Conservation (phyloP, 495 filamentous ascomycete species). For the Lepraria neglecta region DNA sequence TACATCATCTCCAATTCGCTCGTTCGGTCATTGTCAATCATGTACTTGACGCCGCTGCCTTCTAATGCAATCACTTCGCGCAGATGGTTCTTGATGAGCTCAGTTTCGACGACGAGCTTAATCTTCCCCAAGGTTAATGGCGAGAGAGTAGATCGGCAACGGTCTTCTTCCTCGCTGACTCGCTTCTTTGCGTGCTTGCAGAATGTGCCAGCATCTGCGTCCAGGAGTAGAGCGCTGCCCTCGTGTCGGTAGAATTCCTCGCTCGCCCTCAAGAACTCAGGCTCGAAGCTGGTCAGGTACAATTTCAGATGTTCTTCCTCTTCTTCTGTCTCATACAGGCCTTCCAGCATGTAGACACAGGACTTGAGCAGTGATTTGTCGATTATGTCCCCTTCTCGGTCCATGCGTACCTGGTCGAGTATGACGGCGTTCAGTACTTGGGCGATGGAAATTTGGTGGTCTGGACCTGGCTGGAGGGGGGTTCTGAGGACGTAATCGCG, state of each 20-base stretch:
- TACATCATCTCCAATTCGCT: conserved; percentile 74
- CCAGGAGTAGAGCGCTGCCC: conserved; percentile 63
- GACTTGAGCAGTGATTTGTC: conserved; percentile 75
- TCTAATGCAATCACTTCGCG: conserved; percentile 78
- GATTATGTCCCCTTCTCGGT: conserved; percentile 83
- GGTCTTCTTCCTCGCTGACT: conserved; percentile 70
- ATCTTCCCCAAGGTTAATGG: conserved; percentile 66
- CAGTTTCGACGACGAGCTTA: conserved; percentile 65
- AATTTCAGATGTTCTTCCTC: conserved; percentile 64
- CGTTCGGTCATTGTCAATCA: conserved; percentile 84
- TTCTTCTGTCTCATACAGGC: conserved; percentile 71
- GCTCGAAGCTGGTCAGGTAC: conserved; percentile 79
- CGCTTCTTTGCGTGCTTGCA: conserved; percentile 69
- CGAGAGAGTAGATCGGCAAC: conserved; percentile 73
- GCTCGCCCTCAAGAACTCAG: conserved; percentile 64
- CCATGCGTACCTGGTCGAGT: conserved; percentile 86
- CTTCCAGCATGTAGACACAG: conserved; percentile 85
- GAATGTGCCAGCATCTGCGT: conserved; percentile 75
- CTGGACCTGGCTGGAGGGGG: conserved; percentile 34
- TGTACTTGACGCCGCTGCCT: conserved; percentile 71
- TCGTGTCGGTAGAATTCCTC: conserved; percentile 68
- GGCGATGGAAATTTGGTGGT: conserved; percentile 48
- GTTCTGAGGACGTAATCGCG: conserved; percentile 70
- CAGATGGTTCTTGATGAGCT: conserved; percentile 70
- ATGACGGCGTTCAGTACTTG: conserved; percentile 73